Conservation (phyloP, 1,284 basidiomycete genomes). For the Vanrija humicola region DNA sequence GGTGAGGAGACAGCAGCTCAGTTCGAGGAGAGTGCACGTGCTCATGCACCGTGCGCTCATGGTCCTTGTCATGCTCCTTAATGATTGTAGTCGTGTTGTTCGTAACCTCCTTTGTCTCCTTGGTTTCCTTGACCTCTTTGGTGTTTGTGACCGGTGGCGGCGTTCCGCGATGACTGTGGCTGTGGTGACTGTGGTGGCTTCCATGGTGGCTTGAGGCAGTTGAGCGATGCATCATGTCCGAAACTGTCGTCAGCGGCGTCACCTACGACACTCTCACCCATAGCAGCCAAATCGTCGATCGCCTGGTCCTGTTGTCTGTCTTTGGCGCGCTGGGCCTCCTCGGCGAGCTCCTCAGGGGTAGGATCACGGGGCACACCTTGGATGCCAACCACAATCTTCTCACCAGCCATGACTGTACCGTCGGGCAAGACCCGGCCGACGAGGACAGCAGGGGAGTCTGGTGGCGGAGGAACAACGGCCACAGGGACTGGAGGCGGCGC, state of each 20-base stretch:
- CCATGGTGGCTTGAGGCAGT: no score
- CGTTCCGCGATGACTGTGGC: no score
- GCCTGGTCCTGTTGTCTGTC: conserved; percentile 38
- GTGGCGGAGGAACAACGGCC: conserved; percentile 7
- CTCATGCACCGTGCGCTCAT: not conserved
- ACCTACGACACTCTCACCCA: conserved; percentile 23
- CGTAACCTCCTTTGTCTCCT: no score
- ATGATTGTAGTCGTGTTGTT: no score
- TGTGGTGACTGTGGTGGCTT: no score
- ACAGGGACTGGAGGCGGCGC: conserved; percentile 20
- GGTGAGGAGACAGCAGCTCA: no score
- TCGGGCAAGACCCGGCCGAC: conserved; percentile 39
- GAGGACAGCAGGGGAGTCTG: conserved; percentile 24
- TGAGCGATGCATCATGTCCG: not conserved
- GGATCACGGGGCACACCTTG: conserved; percentile 27
- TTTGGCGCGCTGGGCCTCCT: conserved; percentile 23
- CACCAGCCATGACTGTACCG: conserved; percentile 43
- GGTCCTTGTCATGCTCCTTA: not conserved
- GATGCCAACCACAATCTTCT: conserved; percentile 41
- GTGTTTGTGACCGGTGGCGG: not conserved
- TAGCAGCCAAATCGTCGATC: conserved; percentile 37
- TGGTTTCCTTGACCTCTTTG: not conserved
- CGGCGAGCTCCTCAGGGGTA: conserved; percentile 10
- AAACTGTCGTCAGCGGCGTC: not conserved
- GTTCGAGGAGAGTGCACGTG: not conserved